Percentiles rank a stretch among this genome's conserved stretches.
These are phyloP conservation scores for Raphanus hybrid DNA, from an alignment of 441 rosid species.

Conservation along the genomic window DNA sequence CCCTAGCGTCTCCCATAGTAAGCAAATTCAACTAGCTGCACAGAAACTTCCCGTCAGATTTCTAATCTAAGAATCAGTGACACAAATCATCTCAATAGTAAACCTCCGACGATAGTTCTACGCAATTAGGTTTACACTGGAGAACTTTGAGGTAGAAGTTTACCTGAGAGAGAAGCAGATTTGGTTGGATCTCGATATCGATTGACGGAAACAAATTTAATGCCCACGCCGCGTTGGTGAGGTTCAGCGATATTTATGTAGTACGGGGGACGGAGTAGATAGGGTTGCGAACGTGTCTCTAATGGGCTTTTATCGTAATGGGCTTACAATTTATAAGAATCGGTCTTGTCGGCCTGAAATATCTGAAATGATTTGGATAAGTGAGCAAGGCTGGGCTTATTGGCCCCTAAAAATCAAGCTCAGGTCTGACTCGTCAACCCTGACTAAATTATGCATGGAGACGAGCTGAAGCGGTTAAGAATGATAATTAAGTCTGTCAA, in stretches of 20 bases:
- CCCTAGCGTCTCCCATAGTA: constrained; percentile 89
- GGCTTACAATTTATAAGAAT: background rate
- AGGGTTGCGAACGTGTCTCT: background rate
- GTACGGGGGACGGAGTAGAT: background rate
- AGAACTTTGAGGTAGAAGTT: background rate
- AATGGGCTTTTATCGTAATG: background rate
- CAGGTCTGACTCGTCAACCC: too few species aligned
- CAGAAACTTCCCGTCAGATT: background rate
- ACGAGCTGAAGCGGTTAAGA: too few species aligned
- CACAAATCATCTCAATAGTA: background rate
- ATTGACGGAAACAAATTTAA: background rate
- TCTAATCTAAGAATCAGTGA: background rate
- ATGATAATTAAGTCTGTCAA: too few species aligned
- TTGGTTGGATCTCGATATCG: background rate
- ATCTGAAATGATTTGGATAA: too few species aligned
- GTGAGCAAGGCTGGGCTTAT: background rate
- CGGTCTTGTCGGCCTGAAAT: background rate
- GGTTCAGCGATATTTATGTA: background rate
- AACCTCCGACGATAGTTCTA: background rate
- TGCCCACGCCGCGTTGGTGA: background rate
- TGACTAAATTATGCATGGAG: too few species aligned
- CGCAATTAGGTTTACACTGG: background rate
- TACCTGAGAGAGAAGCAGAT: background rate
- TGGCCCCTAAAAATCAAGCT: background rate
- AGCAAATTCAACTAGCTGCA: constrained; percentile 25